phyloP scores from a whole-genome alignment of 768 basidiomycete species.

The Tulasnella sp. region DNA sequence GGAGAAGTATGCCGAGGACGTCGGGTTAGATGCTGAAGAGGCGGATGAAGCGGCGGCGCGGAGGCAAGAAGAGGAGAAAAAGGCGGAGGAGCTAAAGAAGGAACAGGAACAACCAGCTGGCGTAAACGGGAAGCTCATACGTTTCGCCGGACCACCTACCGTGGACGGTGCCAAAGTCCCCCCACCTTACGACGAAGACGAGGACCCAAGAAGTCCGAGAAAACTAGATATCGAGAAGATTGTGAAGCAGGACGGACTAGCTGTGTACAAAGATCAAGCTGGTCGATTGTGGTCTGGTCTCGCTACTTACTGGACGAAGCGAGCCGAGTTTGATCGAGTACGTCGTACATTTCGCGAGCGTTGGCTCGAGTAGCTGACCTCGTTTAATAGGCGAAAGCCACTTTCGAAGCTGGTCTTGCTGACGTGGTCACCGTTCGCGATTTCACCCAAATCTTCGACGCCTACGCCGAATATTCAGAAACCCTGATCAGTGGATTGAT shows the following conservation, averaged over 20 bases:
- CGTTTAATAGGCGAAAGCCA: conserved; percentile 57
- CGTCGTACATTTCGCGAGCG: neutral
- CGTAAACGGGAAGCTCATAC: conserved; percentile 59
- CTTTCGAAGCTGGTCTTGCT: conserved; percentile 83
- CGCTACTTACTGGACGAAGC: conserved; percentile 98
- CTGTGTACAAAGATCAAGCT: conserved; percentile 92
- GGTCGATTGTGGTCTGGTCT: conserved; percentile 94
- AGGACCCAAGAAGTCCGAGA: conserved; percentile 65
- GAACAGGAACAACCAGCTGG: conserved; percentile 43
- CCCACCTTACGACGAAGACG: conserved; percentile 69
- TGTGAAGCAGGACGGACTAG: conserved; percentile 78
- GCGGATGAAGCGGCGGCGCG: conserved; percentile 56
- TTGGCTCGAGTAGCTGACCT: conserved; percentile 1
- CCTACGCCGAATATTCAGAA: conserved; percentile 92
- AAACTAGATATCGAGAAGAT: conserved; percentile 85
- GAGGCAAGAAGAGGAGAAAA: conserved; percentile 48
- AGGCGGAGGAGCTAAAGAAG: conserved; percentile 43
- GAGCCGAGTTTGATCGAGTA: conserved; percentile 76
- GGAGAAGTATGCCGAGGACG: conserved; percentile 85
- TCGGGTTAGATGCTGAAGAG: conserved; percentile 81
- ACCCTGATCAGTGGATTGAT: conserved; percentile 85
- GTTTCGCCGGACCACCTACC: conserved; percentile 62
- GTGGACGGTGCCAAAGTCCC: conserved; percentile 40
- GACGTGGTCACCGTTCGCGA: conserved; percentile 89
- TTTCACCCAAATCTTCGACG: conserved; percentile 97